phyloP scores from a whole-genome alignment of 2,329 filamentous ascomycete species.

The Colletotrichum tabaci region DNA sequence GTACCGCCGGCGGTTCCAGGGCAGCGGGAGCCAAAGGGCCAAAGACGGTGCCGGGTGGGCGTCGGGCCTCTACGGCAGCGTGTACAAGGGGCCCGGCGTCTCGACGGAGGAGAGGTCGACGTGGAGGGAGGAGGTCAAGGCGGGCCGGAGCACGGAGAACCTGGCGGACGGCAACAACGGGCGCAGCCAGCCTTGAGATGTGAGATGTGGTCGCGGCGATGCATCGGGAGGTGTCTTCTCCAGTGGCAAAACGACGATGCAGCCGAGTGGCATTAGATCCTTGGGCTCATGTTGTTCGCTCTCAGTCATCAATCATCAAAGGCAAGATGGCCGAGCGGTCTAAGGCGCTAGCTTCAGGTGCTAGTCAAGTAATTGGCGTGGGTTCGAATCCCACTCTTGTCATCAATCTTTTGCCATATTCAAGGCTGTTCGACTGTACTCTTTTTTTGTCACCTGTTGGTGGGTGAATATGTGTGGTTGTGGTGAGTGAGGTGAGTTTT shows the following conservation, averaged over 20 bases:
- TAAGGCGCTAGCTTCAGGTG: conserved; percentile 37
- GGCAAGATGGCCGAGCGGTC: conserved; percentile 37
- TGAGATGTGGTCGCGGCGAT: fast-evolving
- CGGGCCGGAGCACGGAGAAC: conserved; percentile 54
- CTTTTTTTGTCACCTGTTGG: background rate
- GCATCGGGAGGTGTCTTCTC: too few relatives aligned
- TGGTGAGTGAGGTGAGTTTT: background rate
- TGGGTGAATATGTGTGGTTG: background rate
- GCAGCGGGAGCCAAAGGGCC: conserved; percentile 52
- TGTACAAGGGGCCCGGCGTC: conserved; percentile 73
- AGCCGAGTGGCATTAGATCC: background rate
- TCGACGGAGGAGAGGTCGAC: conserved; percentile 65
- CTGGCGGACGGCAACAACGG: conserved; percentile 52
- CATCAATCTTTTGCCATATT: background rate
- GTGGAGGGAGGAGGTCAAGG: conserved; percentile 60
- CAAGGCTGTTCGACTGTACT: fast-evolving
- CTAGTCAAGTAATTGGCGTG: conserved; percentile 38
- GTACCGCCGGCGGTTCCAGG: conserved; percentile 62
- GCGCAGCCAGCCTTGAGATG: conserved; percentile 50
- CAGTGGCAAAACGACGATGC: too few relatives aligned
- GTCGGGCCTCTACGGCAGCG: conserved; percentile 70
- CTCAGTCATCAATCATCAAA: background rate
- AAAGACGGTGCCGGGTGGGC: conserved; percentile 69
- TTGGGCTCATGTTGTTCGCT: background rate
- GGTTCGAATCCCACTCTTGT: conserved; percentile 38